Conservation (phyloP, 2,329 filamentous ascomycete genomes). For the Botrytis elliptica region DNA sequence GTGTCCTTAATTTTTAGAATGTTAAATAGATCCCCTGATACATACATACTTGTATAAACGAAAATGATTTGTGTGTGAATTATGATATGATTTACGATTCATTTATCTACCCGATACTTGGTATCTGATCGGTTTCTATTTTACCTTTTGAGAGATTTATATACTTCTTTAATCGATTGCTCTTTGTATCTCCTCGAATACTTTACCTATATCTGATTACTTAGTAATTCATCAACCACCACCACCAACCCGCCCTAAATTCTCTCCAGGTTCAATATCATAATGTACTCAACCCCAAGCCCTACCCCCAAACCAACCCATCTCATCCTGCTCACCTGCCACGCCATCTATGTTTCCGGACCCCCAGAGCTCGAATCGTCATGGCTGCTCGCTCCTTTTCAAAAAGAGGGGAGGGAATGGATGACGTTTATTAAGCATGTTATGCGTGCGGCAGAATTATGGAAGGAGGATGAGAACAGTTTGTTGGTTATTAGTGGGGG, state of each 20-base stretch:
- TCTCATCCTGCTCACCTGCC: constrained; percentile 79
- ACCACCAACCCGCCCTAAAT: too few relatives aligned
- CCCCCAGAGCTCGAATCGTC: constrained; percentile 46
- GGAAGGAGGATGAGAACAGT: not conserved
- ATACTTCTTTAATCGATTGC: not conserved
- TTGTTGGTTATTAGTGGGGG: constrained; percentile 23
- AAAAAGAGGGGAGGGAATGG: constrained; percentile 61
- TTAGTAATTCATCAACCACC: not conserved
- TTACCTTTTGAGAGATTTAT: not conserved
- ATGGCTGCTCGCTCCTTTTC: constrained; percentile 76
- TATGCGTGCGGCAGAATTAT: constrained; percentile 50
- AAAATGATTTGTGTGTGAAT: not conserved
- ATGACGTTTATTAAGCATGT: constrained; percentile 78
- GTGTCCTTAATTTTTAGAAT: not conserved
- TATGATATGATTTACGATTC: not conserved
- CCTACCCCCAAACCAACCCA: constrained; percentile 41
- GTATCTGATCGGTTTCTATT: not conserved
- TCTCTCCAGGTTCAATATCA: not conserved
- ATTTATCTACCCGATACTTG: not conserved
- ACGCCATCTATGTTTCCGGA: constrained; percentile 72
- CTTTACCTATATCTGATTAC: too few relatives aligned
- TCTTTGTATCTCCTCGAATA: not conserved
- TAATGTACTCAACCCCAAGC: not conserved
- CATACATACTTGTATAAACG: not conserved
- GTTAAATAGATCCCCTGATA: not conserved